These are phyloP conservation scores for Mesotaenium endlicherianum DNA, from an alignment of 139 green algal species.

Conservation along the genomic window DNA sequence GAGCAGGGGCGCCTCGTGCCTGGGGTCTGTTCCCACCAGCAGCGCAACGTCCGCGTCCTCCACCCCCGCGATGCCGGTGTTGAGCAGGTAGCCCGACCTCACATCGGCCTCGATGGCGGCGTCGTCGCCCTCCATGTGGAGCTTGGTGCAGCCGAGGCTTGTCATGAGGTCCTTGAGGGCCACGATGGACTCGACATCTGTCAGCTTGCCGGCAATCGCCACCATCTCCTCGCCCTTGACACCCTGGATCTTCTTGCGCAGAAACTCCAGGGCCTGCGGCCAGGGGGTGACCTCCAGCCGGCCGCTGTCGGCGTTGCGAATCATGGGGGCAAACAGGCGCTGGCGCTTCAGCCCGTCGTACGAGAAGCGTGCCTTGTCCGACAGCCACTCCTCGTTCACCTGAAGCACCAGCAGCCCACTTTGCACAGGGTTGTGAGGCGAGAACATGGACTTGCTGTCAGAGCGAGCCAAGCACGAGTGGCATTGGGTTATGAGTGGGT, in stretches of 20 bases:
- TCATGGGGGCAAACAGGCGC: conserved; percentile 82
- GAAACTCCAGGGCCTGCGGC: conserved; percentile 70
- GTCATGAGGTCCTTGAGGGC: conserved; percentile 70
- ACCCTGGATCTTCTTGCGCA: conserved; percentile 51
- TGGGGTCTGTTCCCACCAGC: conserved; percentile 89
- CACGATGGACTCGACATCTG: conserved; percentile 91
- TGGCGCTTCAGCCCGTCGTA: conserved; percentile 94
- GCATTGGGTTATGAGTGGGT: too few relatives aligned
- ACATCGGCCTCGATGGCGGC: conserved; percentile 77
- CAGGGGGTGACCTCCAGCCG: conserved; percentile 68
- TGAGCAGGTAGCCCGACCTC: conserved; percentile 85
- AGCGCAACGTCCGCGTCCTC: conserved; percentile 89
- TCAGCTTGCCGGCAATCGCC: conserved; percentile 80
- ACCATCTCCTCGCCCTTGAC: conserved; percentile 67
- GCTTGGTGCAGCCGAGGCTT: conserved; percentile 31
- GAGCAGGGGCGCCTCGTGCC: conserved; percentile 90
- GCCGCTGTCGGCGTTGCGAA: conserved; percentile 59
- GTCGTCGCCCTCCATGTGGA: conserved; percentile 9
- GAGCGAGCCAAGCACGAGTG: too few relatives aligned
- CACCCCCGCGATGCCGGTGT: conserved; percentile 80
- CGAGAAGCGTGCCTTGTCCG: conserved; percentile 93
- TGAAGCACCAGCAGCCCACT: too few relatives aligned
- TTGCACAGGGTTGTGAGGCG: too few relatives aligned
- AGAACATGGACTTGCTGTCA: too few relatives aligned
- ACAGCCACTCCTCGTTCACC: conserved; percentile 99